Conservation (phyloP, 805 yeast species). For the Cyberlindnera nakhonratchasimensis region DNA sequence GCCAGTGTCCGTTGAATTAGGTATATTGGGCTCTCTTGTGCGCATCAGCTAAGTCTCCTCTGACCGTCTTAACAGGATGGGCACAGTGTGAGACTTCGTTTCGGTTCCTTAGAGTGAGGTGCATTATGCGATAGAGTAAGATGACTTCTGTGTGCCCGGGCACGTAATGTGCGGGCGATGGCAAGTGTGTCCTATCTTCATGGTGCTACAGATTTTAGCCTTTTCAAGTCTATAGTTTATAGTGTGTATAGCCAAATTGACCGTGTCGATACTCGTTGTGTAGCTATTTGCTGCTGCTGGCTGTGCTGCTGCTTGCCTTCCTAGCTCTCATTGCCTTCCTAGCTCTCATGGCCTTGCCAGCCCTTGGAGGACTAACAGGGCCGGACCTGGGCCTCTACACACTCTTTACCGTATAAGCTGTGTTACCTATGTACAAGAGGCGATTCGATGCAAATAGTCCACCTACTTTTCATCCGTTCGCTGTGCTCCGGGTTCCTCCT, state of each 20-base stretch:
- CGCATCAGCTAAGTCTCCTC: slow-evolving; percentile 63
- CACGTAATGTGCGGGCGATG: slow-evolving; percentile 25
- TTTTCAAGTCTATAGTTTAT: not conserved
- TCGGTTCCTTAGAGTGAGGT: slow-evolving; percentile 62
- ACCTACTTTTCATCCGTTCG: slow-evolving; percentile 4
- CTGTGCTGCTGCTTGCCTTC: too few species aligned
- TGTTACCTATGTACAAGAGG: not conserved
- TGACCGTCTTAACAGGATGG: slow-evolving; percentile 73
- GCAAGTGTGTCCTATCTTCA: slow-evolving; percentile 25
- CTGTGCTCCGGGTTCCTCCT: slow-evolving; percentile 7
- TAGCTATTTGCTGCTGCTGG: too few species aligned
- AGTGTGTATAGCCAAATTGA: too few species aligned
- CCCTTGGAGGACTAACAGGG: too few species aligned
- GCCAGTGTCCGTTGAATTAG: slow-evolving; percentile 25
- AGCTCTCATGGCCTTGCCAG: too few species aligned
- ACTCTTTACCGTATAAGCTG: too few species aligned
- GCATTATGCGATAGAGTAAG: slow-evolving; percentile 29
- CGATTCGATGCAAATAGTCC: too few species aligned
- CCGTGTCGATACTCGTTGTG: too few species aligned
- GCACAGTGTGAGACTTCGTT: slow-evolving; percentile 69
- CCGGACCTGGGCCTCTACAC: too few species aligned
- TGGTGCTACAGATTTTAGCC: slow-evolving; percentile 26
- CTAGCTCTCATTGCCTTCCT: too few species aligned
- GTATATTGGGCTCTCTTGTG: slow-evolving; percentile 21
- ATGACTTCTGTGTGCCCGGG: slow-evolving; percentile 16